Evolutionary conservation across 441 rosid genomes (phyloP), one percentile per base, ranked within the genome.

Genomic region (Arabidopsis lyrata): DNA sequence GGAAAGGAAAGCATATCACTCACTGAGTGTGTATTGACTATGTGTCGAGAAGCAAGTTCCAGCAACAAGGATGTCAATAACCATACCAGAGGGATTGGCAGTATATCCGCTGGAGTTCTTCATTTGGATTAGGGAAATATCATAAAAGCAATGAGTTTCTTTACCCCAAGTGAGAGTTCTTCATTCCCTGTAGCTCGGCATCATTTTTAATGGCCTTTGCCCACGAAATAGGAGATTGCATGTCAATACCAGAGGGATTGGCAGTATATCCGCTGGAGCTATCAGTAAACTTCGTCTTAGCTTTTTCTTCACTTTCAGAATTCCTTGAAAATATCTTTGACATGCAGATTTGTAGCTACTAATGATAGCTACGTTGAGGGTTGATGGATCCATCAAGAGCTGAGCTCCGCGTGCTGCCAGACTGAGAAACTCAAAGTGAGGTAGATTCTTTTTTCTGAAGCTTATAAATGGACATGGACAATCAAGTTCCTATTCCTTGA

Each of bases 171-270:
- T 95, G 99, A 81, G 89, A 86, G 75, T 86, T 86, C 70, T 70
- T 84, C 98, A 92, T 92, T 73, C 99, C 99, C 76, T 87, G 90
- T 80, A 95, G 78, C 77, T 95, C 99, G 0, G 90, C 85, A 22
- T 84, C 77, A 63, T 95, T 92, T 80, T 95, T 95, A 74, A 95
- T 76, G 57, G 99, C 98, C 87, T 95, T 95, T 38, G 89, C 84
- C 57, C 88, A 73, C 50, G 97, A 86, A 69, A 95, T 78, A 16
- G 99, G 99, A 54, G 98, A 95, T 47, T 77, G 71, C 86, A 72
- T 88, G 66, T 82, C 88, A 69, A 89, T 81, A 56, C 95, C 93
- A 75, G 79, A 73, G 57, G 92, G 84, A 72, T 84, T 87, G 32
- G 68, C 71, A 63, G 86, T 49, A 45, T 67, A 84, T 55, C 83